Evolutionary conservation across 2,329 filamentous ascomycete species (phyloP).

Genomic region (Lachnellula occidentalis): DNA sequence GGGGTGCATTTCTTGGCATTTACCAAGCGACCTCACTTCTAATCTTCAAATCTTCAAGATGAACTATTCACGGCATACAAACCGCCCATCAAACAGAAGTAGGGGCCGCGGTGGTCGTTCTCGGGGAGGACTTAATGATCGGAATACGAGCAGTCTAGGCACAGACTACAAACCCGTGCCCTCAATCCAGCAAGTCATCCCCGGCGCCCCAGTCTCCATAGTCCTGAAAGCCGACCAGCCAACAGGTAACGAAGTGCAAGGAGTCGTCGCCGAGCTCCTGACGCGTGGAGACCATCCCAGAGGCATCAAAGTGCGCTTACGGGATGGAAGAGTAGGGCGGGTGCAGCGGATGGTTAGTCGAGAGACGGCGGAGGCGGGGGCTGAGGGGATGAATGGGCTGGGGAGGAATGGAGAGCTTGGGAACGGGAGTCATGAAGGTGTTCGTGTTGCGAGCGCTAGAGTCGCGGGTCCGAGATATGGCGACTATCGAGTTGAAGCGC

Average conservation of each 20-base stretch:
- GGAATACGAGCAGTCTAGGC: not conserved
- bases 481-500: conserved; percentile 18
- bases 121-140: conserved; percentile 1
- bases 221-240: conserved; percentile 29
- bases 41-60: not conserved
- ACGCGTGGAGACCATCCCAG: conserved; percentile 29
- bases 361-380: conserved; percentile 10
- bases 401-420: conserved; percentile 16
- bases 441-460: not conserved
- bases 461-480: conserved; percentile 7
- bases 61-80: conserved; percentile 3
- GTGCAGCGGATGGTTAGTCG: conserved; percentile 27
- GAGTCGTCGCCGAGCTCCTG: conserved; percentile 25
- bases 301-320: conserved; percentile 30
- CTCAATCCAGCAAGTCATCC: conserved; percentile 20
- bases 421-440: not conserved
- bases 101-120: conserved; percentile 1
- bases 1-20: not conserved
- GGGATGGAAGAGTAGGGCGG: conserved; percentile 27
- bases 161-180: conserved; percentile 15
- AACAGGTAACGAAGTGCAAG: conserved; percentile 27
- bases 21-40: not conserved
- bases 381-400: conserved; percentile 14
- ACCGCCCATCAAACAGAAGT: not conserved
- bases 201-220: conserved; percentile 26